Conservation (phyloP, 106 monocot species). For the Gastrodia elata region DNA sequence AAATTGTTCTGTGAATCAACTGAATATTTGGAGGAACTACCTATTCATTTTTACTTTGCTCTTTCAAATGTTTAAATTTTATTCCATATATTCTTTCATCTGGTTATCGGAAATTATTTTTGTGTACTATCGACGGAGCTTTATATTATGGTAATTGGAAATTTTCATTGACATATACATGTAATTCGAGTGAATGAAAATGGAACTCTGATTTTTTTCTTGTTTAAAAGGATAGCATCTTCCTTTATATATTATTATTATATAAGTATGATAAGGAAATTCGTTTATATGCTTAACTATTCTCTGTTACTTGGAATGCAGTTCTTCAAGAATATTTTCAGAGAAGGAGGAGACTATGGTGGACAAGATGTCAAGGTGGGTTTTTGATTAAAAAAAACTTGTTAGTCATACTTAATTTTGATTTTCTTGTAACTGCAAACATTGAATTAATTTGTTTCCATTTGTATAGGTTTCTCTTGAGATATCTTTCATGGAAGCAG, state of each 20-base stretch:
- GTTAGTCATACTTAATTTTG: background rate
- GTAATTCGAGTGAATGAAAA: too few species aligned
- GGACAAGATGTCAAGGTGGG: conserved; percentile 65
- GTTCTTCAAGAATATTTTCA: conserved; percentile 54
- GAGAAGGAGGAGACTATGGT: conserved; percentile 35
- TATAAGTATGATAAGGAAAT: background rate
- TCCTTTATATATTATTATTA: background rate
- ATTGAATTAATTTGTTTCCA: background rate
- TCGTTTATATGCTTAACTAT: background rate
- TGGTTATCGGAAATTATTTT: too few species aligned
- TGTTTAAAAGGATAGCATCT: too few species aligned
- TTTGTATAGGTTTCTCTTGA: conserved; percentile 47
- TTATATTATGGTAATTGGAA: too few species aligned
- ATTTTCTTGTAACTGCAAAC: background rate
- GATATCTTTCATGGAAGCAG: conserved; percentile 82
- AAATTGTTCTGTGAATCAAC: too few species aligned
- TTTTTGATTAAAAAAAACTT: conserved; percentile 1
- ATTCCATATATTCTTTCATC: too few species aligned
- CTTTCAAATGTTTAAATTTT: too few species aligned
- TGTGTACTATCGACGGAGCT: too few species aligned
- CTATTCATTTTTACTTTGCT: too few species aligned
- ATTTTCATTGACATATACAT: too few species aligned
- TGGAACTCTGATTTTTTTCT: too few species aligned
- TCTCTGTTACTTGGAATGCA: conserved; percentile 9
- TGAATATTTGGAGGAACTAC: too few species aligned